phyloP scores from a whole-genome alignment of 2,329 filamentous ascomycete species.

The Eutypa lata region DNA sequence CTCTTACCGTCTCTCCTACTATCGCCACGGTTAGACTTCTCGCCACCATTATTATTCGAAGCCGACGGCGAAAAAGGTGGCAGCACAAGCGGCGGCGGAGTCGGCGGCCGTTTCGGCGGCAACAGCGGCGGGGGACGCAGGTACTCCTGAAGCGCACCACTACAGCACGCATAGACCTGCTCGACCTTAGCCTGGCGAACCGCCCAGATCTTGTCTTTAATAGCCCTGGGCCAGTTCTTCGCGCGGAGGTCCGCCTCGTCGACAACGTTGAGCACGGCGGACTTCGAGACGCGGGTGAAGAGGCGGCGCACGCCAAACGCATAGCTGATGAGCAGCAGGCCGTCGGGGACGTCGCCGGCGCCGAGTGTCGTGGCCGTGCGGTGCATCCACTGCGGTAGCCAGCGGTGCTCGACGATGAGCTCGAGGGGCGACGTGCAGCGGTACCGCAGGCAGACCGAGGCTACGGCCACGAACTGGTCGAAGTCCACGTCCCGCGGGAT shows the following conservation, averaged over 20 bases:
- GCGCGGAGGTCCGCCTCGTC: conserved; percentile 40
- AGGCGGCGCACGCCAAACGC: conserved; percentile 47
- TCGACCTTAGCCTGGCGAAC: conserved; percentile 47
- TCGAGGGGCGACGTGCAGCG: conserved; percentile 51
- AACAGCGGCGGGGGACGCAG: conserved; percentile 19
- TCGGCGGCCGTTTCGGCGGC: too few relatives aligned
- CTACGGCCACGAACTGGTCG: conserved; percentile 48
- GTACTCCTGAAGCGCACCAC: conserved; percentile 43
- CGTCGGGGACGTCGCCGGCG: conserved; percentile 45
- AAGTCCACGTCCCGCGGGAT: conserved; percentile 46
- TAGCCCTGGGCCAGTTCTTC: conserved; percentile 44
- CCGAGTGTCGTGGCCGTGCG: conserved; percentile 27
- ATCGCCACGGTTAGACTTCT: too few relatives aligned
- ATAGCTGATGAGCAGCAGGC: conserved; percentile 50
- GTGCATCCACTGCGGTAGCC: conserved; percentile 51
- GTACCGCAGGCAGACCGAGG: conserved; percentile 48
- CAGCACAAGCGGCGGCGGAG: too few relatives aligned
- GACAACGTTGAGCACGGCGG: conserved; percentile 42
- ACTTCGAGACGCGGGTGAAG: conserved; percentile 49
- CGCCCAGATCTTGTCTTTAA: conserved; percentile 47
- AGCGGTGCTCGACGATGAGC: conserved; percentile 46
- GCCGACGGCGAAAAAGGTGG: too few relatives aligned
- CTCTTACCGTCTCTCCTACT: too few relatives aligned
- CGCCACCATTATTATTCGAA: too few relatives aligned
- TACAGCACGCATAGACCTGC: conserved; percentile 47